Percentiles rank a stretch among this genome's conserved stretches.
Evolutionary conservation across 75 land plant genomes (phyloP).

Genomic region (Cryptomeria japonica): DNA sequence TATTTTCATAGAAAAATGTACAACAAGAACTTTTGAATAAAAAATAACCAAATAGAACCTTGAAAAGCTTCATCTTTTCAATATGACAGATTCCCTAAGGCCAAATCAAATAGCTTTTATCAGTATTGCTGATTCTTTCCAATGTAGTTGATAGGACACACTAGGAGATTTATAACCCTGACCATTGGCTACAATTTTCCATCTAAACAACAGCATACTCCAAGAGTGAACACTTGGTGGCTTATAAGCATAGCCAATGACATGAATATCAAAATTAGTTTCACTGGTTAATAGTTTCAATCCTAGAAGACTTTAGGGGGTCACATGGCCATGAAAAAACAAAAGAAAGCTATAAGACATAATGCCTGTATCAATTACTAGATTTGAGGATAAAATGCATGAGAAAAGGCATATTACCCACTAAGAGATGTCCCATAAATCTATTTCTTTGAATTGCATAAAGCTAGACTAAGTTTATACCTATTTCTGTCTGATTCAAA

Average conservation of each 20-base stretch:
- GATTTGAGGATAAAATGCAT: background rate
- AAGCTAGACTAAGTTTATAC: background rate
- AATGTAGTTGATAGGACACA: background rate
- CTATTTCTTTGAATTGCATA: background rate
- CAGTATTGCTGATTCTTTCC: background rate
- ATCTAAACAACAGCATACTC: background rate
- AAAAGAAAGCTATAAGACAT: background rate
- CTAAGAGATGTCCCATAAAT: background rate
- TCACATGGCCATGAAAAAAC: background rate
- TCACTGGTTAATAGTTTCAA: background rate
- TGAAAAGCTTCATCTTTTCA: background rate
- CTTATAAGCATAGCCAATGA: background rate
- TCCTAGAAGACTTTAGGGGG: background rate
- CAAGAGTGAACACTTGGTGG: background rate
- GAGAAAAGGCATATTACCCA: background rate
- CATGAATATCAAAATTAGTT: background rate
- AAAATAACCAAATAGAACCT: background rate
- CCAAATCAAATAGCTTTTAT: background rate
- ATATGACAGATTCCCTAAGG: background rate
- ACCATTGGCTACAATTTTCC: background rate
- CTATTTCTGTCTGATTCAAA: background rate
- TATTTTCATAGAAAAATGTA: background rate
- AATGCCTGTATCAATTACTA: background rate
- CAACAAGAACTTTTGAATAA: background rate
- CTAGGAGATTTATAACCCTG: background rate